Base-by-base conservation (phyloP, 352 stramenopile species). In the Aphanomyces invadans region DNA sequence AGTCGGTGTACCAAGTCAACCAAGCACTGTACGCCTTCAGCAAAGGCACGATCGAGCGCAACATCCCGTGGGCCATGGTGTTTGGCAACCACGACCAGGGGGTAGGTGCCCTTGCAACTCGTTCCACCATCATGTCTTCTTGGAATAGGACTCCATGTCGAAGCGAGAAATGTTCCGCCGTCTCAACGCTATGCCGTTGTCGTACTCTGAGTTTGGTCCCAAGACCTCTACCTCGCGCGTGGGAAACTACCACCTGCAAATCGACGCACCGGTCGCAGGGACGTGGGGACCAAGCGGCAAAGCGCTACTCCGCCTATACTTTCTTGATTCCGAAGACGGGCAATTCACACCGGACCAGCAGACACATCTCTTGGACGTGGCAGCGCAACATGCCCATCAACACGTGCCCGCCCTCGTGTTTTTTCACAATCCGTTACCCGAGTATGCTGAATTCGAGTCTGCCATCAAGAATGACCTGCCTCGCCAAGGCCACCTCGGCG, bases 71-170 rank as follows among this genome's bases (percentile, higher is more conserved):
- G 55, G 72, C 71, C 3, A 78, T 84, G 64, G 71, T 87, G 7
- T 81, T 87, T 44, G 79, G 79, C 39, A 87, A 87, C 64, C 79
- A 87, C 52, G 79, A 87, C 55, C 70, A 87, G 32, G 76, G 60
- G n/a, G 60, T 67, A 56, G 19, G 39, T 67, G 4, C 5, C 49
- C 21, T 28, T 48, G 21, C 53, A 17, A 31, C 7, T 25, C 9
- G 19, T 38, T 4, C 29, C 42, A 4, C 32, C 25, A 28, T 67
- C n/a, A 21, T 19, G 15, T 32, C 60, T 57, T 21, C 5, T 4
- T 38, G 12, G 5, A n/a, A 9, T 38, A 82, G 39, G 71, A 73
- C 1, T 74, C 71, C 2, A 77, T 76, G 25, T 69, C 65, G 2
- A 57, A 74, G 44, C 68, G 78, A 26, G 70, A 73, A 12, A 81